Evolutionary conservation across 2,329 filamentous ascomycete genomes (phyloP), one percentile per base, ranked within the genome.

Genomic region (Alternaria solani): DNA sequence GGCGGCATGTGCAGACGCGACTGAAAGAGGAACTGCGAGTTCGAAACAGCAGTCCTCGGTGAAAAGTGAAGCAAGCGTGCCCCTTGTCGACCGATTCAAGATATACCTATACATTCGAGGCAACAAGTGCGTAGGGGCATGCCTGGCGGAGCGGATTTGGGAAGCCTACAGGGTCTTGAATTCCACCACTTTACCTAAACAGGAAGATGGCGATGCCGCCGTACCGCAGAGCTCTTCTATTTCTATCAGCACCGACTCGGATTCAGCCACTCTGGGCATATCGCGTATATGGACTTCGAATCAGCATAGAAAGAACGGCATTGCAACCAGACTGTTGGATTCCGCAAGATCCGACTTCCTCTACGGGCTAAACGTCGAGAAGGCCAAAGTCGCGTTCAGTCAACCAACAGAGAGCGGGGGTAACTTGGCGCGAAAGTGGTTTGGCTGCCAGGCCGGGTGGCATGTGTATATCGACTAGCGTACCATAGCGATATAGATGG

Each of bases 201-300:
- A 70, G 62, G 25, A 59, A 62, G 42, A 66, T 55, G 58, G 70
- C 57, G 38, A 62, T 26, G 44, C 56, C 48, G 60, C 34, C 30
- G 67, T 66, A 36, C 36, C 41, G 23, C 63, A 70, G 28, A 71
- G 71, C 62, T 77, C 76, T 23, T 75, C 74, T 34, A 72, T 87
- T 58, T 82, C 80, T 2, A 77, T 83, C 36, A 79, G 79, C 52
- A 75, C 78, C 26, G 76, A 80, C 46, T 66, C 78, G 5, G 62
- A 81, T 26, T 76, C 81, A 3, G 86, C 84, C 3, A 79, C 85
- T n/a, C 80, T 89, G 55, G 87, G 87, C 18, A 84, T 91, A 26
- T 88, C 88, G 25, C 83, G 88, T 30, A 87, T 91, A 65, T 91
- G 88, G 88, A 88, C 86, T 0, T 87, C 85, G 7, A 82, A 81